Conservation (phyloP, 2,329 filamentous ascomycete genomes). For the Colletotrichum godetiae region DNA sequence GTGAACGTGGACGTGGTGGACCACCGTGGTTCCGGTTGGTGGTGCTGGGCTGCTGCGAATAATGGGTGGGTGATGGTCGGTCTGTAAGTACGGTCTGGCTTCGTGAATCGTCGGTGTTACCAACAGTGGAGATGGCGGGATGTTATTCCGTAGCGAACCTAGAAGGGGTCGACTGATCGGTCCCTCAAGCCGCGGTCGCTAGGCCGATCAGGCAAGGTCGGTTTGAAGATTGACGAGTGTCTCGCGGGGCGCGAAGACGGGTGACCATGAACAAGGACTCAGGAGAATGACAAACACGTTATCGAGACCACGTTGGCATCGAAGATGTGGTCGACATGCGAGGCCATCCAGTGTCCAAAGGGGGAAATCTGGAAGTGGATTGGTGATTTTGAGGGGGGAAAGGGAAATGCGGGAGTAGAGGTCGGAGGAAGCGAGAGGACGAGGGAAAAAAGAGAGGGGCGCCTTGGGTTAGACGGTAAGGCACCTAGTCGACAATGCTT, state of each 20-base stretch:
- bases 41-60: neutral
- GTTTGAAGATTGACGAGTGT: conserved; percentile 33
- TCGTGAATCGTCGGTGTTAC: conserved; percentile 27
- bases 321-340: conserved; percentile 26
- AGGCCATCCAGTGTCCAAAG: conserved; percentile 26
- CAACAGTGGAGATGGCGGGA: neutral
- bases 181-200: conserved; percentile 31
- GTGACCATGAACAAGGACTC: conserved; percentile 34
- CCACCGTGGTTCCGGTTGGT: neutral
- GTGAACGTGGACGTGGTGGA: neutral
- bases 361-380: conserved; percentile 8
- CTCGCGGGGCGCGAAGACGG: conserved; percentile 25
- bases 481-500: conserved; percentile 10
- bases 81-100: conserved; percentile 18
- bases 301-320: conserved; percentile 23
- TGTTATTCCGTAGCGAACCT: conserved; percentile 5
- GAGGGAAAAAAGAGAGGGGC: conserved; percentile 15
- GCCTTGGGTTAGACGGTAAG: conserved; percentile 6
- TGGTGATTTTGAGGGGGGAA: conserved; percentile 23
- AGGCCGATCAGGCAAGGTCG: conserved; percentile 29
- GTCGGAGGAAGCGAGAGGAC: conserved; percentile 8
- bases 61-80: neutral
- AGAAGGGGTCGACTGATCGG: neutral
- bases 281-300: conserved; percentile 9
- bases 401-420: conserved; percentile 12